Percentiles rank a stretch among this genome's conserved stretches.
These are phyloP conservation scores for Neospora caninum DNA, from an alignment of 169 alveolate genomes.

Conservation along the genomic window DNA sequence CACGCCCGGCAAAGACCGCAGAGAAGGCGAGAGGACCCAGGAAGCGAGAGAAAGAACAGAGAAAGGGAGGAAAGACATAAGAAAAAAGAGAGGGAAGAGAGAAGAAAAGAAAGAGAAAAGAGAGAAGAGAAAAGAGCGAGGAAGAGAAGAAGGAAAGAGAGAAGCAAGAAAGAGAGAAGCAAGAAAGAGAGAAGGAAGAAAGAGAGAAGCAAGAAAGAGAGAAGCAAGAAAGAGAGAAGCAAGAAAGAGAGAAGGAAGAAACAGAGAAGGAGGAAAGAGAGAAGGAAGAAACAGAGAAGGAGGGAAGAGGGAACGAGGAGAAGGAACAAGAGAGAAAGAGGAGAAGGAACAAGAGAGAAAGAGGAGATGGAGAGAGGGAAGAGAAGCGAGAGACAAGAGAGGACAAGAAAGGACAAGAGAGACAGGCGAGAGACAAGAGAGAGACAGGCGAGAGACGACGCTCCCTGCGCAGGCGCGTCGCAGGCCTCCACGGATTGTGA, in stretches of 20 bases:
- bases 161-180: not conserved
- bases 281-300: not conserved
- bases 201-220: not conserved
- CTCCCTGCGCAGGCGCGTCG: too few species aligned
- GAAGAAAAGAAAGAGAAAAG: not conserved
- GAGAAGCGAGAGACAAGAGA: not conserved
- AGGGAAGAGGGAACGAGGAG: not conserved
- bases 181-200: not conserved
- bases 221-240: not conserved
- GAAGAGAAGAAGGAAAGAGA: not conserved
- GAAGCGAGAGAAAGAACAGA: not conserved
- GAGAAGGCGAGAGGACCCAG: too few species aligned
- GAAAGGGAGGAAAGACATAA: not conserved
- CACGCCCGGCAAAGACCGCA: too few species aligned
- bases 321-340: not conserved
- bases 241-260: not conserved
- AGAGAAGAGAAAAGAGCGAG: not conserved
- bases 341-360: not conserved
- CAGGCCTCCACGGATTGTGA: too few species aligned
- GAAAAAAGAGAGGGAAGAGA: not conserved
- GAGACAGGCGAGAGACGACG: too few species aligned
- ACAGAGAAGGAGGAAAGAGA: not conserved
- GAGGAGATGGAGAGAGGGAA: conserved; percentile 1
- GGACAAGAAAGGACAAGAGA: too few species aligned
- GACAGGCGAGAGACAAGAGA: too few species aligned